Base-by-base conservation (phyloP, 1,284 basidiomycete genomes). In the Cryptococcus sp. region DNA sequence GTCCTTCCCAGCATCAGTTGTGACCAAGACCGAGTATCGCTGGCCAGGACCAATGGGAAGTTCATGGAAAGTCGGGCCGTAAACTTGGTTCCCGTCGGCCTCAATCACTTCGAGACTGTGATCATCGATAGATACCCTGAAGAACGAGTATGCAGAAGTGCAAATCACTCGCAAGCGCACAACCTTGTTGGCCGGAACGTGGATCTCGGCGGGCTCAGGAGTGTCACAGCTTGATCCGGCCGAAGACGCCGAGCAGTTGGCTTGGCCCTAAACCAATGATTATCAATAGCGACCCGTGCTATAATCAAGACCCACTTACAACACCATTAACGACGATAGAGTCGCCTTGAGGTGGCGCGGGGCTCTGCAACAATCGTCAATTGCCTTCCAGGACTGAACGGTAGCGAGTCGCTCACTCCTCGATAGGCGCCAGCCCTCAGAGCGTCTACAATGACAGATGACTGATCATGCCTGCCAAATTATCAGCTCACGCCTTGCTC, bases 11-110 rank as follows among this genome's bases (percentile, higher is more conserved):
- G 66, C 52, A 41, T 62, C 57, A 15, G 75, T 69, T 47, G 70
- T 58, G 25, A 79, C 47, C 26, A 78, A 54, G 29, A 69, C 66
- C 8, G 72, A 74, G 50, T 69, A 70, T 50, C 78, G 69, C 58
- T 78, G 72, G 0, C 68, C 75, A 1, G 62, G 60, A 2, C 53
- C 64, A 2, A 70, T 43, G 2, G 56, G 47, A 3, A 72, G 17
- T 49, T 74, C 69, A 46, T 66, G 62, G 17, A 69, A 40, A 1
- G 54, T 25, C 0, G 63, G 57, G 2, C 64, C 64, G 25, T 53
- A 57, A 10, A 74, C 45, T 2, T 68, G 59, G 5, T 58, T 63
- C 48, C 68, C 68, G 52, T 73, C 72, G 16, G 58, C 58, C 50
- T 74, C 71, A 46, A 70, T 61, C 13, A 74, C 60, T 17, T 64